These are phyloP conservation scores for Tolypocladium amazonense DNA, from an alignment of 2,329 filamentous ascomycete species.

Conservation along the genomic window DNA sequence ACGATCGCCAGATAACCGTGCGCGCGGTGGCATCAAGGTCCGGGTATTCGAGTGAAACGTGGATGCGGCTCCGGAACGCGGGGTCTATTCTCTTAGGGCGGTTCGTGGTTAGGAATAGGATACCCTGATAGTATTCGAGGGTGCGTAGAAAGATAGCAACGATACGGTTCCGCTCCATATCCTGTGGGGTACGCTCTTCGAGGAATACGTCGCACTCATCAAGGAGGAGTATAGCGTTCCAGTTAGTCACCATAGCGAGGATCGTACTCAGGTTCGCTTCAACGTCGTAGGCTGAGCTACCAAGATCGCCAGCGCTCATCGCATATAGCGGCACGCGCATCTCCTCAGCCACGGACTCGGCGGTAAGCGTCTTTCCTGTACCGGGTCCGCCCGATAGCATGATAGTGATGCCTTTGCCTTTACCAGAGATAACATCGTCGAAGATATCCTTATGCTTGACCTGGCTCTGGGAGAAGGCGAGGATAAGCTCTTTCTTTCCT, in stretches of 20 bases:
- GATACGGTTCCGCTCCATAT: constrained; percentile 21
- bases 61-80: constrained; percentile 37
- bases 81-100: constrained; percentile 32
- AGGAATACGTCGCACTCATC: constrained; percentile 30
- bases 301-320: constrained; percentile 57
- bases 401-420: constrained; percentile 40
- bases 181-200: constrained; percentile 20
- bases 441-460: constrained; percentile 29
- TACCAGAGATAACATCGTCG: constrained; percentile 41
- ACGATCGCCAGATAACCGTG: constrained; percentile 27
- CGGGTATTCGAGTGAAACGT: constrained; percentile 36
- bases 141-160: constrained; percentile 29
- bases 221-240: constrained; percentile 28
- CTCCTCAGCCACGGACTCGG: constrained; percentile 38
- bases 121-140: constrained; percentile 37
- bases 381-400: constrained; percentile 36
- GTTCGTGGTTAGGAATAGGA: constrained; percentile 39
- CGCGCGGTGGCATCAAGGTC: constrained; percentile 25
- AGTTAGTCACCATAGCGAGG: constrained; percentile 55
- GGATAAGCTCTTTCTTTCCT: constrained; percentile 39
- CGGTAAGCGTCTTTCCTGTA: constrained; percentile 39
- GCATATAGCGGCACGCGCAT: constrained; percentile 37
- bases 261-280: constrained; percentile 44
- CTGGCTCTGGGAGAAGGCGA: constrained; percentile 38
- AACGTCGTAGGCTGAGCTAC: constrained; percentile 52